Conservation (phyloP, 2,329 filamentous ascomycete species). For the Eutypella sp. region DNA sequence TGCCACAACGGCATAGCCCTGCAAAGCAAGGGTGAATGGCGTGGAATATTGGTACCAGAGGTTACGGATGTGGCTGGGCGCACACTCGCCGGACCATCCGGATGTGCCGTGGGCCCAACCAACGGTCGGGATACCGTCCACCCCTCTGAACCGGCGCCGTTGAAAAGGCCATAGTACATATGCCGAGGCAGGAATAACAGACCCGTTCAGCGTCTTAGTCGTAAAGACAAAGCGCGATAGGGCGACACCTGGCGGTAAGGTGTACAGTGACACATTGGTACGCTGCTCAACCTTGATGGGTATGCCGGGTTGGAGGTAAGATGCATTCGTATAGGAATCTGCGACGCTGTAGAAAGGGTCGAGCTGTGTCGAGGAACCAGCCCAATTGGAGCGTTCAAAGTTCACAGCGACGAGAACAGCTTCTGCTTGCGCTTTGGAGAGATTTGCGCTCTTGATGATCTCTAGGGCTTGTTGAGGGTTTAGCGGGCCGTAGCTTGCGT, state of each 20-base stretch:
- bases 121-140: slow-evolving; percentile 2
- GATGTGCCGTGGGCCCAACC: slow-evolving; percentile 5
- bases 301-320: background rate
- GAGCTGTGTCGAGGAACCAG: background rate
- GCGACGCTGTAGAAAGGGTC: slow-evolving; percentile 1
- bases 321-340: background rate
- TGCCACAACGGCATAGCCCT: slow-evolving; percentile 4
- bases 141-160: background rate
- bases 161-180: slow-evolving; percentile 6
- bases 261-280: slow-evolving; percentile 4
- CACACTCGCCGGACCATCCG: slow-evolving; percentile 1
- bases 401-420: background rate
- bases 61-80: slow-evolving; percentile 1
- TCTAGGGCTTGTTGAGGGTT: background rate
- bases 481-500: background rate
- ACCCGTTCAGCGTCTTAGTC: slow-evolving; percentile 3
- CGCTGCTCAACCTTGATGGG: slow-evolving; percentile 1
- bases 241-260: background rate
- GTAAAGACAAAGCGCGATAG: slow-evolving; percentile 6
- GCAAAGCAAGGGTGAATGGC: background rate
- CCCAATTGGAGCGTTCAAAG: slow-evolving; percentile 4
- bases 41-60: background rate
- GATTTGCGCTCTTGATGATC: background rate
- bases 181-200: slow-evolving; percentile 6
- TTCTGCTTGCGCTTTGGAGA: background rate